These are phyloP conservation scores for Eutrema japonicum DNA, from an alignment of 345 rosid genomes.

Conservation along the genomic window DNA sequence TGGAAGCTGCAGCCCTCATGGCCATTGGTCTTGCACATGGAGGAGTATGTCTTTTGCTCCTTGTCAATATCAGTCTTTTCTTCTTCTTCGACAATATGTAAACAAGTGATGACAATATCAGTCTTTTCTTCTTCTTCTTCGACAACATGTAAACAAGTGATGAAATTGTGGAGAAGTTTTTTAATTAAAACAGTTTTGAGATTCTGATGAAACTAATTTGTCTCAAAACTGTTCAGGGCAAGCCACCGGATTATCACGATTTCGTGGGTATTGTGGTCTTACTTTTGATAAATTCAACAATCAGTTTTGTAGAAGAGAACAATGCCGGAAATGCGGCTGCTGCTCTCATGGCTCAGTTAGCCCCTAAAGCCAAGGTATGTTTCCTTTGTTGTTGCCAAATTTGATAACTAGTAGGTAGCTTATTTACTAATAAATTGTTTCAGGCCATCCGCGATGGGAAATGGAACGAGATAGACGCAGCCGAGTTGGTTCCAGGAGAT, in stretches of 20 bases:
- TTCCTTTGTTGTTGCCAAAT: not conserved
- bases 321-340: conserved; percentile 80
- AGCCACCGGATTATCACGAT: conserved; percentile 62
- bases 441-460: conserved; percentile 59
- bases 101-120: not conserved
- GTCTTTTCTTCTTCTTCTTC: conserved; percentile 3
- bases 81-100: not conserved
- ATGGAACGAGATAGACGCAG: conserved; percentile 76
- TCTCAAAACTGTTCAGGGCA: conserved; percentile 47
- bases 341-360: conserved; percentile 72
- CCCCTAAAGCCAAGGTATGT: conserved; percentile 66
- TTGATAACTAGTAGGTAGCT: not conserved
- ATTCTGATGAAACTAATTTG: conserved; percentile 17
- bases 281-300: conserved; percentile 62
- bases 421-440: conserved; percentile 1
- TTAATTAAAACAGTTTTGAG: not conserved
- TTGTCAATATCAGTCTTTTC: not conserved
- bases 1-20: conserved; percentile 81
- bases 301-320: conserved; percentile 72
- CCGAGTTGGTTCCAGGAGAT: conserved; percentile 76
- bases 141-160: not conserved
- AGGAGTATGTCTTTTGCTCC: conserved; percentile 49
- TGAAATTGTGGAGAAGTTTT: too few species aligned
- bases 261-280: conserved; percentile 57
- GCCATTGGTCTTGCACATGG: conserved; percentile 71